phyloP scores from a whole-genome alignment of 495 filamentous ascomycete species.

The Penicillium egyptiacum region DNA sequence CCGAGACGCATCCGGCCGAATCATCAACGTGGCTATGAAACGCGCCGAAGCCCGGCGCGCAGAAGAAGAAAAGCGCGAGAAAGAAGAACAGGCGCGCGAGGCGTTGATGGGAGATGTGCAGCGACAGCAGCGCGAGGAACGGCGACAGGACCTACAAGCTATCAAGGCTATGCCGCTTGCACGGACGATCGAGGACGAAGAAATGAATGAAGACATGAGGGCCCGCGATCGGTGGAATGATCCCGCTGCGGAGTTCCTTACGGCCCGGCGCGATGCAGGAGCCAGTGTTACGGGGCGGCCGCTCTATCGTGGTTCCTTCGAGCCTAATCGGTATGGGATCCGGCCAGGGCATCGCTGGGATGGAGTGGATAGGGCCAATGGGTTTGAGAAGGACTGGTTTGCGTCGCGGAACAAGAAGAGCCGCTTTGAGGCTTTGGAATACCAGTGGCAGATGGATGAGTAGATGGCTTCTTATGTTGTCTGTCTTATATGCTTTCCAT shows the following conservation, averaged over 20 bases:
- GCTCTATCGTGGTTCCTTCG: constrained; percentile 72
- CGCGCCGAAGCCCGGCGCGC: constrained; percentile 77
- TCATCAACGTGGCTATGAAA: constrained; percentile 88
- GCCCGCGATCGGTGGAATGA: constrained; percentile 83
- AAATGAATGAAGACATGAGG: constrained; percentile 80
- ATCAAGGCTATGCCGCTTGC: constrained; percentile 79
- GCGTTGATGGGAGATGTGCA: constrained; percentile 84
- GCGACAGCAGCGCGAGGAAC: constrained; percentile 53
- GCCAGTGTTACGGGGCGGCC: constrained; percentile 62
- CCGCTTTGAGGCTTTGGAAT: constrained; percentile 76
- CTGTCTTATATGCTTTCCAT: constrained; percentile 4
- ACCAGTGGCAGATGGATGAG: constrained; percentile 95
- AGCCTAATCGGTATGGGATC: constrained; percentile 94
- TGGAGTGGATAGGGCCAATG: constrained; percentile 92
- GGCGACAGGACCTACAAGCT: constrained; percentile 66
- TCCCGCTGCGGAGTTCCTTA: constrained; percentile 81
- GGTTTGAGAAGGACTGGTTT: constrained; percentile 95
- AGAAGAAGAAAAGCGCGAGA: constrained; percentile 66
- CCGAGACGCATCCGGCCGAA: constrained; percentile 86
- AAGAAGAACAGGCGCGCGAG: constrained; percentile 60
- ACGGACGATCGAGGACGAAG: constrained; percentile 74
- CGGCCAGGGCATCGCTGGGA: constrained; percentile 92
- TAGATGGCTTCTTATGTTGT: constrained; percentile 28
- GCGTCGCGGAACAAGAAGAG: constrained; percentile 74
- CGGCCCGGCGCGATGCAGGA: constrained; percentile 42